phyloP scores from a whole-genome alignment of 306 rosid genomes.

The Cucurbita argyrosperma region DNA sequence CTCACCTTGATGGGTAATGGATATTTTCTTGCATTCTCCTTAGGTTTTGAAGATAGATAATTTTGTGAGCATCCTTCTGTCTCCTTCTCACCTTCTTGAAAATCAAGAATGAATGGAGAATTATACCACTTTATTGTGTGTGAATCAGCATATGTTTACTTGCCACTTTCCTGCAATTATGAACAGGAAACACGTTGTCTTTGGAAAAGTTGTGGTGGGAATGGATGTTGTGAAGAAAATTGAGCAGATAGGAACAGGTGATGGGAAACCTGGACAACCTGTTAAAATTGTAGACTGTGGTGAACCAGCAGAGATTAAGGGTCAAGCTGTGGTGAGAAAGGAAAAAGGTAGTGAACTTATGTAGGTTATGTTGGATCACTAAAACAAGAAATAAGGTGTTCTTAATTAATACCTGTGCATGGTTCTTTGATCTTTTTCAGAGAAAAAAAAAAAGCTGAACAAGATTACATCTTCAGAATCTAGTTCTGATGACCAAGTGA shows the following conservation, averaged over 20 bases:
- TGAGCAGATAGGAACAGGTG: constrained; percentile 60
- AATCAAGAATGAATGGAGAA: not conserved
- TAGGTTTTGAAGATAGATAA: not conserved
- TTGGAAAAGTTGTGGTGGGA: constrained; percentile 77
- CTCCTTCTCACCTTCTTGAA: not conserved
- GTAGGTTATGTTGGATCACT: not conserved
- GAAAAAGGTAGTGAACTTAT: constrained; percentile 45
- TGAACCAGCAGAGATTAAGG: constrained; percentile 39
- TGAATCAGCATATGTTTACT: not conserved
- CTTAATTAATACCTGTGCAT: constrained; percentile 5
- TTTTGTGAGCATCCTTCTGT: not conserved
- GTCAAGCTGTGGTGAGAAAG: constrained; percentile 30
- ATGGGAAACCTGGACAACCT: constrained; percentile 61
- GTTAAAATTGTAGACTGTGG: constrained; percentile 83
- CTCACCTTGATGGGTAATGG: constrained; percentile 83
- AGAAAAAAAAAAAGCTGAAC: constrained; percentile 40
- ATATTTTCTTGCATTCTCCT: constrained; percentile 4
- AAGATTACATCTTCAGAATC: constrained; percentile 39
- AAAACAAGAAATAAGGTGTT: not conserved
- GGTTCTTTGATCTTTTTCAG: constrained; percentile 24
- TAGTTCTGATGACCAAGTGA: constrained; percentile 44
- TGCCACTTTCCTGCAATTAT: not conserved
- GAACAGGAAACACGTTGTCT: constrained; percentile 88
- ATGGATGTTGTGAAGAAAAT: constrained; percentile 61
- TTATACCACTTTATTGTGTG: not conserved